Evolutionary conservation across 1,284 basidiomycete species (phyloP), one percentile per base, ranked within the genome.

Genomic region (Phenoliferia sp.): DNA sequence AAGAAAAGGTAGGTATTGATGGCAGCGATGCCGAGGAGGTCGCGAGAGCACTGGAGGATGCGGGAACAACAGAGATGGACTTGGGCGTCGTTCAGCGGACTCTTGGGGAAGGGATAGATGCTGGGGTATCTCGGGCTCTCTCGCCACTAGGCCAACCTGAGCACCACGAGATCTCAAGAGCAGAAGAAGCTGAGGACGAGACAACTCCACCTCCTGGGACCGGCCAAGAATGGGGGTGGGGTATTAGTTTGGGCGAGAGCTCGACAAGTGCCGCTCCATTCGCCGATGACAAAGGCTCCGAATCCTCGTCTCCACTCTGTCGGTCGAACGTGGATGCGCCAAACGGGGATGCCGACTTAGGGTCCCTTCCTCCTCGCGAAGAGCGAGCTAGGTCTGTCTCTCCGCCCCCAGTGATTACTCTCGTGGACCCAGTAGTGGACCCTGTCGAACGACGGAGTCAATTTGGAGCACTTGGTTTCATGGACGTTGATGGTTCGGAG

Each of bases 401-500:
- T 26, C 35, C 26, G 17, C n/a, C 54, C 22, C 54, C 3, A n/a
- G 28, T 6, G 33, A n/a, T 12, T 29, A n/a, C 29, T 26, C 54
- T 56, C 54, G n/a, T 17, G 28, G 29, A 56, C 33, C 54, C 54
- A 56, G 39, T 44, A n/a, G n/a, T n/a, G 12, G 39, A 44, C 39
- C 39, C 12, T 22, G 39, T 44, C 39, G 39, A 44, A 44, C 39
- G 39, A 44, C 39, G 39, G 22, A 12, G 12, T 22, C 39, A 44
- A 7, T 35, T 44, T 10, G 50, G 63, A 9, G 55, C 63, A 0
- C n/a, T 65, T 1, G 63, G 63, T 7, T 62, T 61, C 59, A 71
- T 69, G 69, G 62, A 69, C 28, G 54, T 69, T 32, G 69, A 71
- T 36, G 59, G 58, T n/a, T n/a, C n/a, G 22, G 39, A 28, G 16